Conservation (phyloP, 345 rosid genomes). For the Citrus mangshanensis region DNA sequence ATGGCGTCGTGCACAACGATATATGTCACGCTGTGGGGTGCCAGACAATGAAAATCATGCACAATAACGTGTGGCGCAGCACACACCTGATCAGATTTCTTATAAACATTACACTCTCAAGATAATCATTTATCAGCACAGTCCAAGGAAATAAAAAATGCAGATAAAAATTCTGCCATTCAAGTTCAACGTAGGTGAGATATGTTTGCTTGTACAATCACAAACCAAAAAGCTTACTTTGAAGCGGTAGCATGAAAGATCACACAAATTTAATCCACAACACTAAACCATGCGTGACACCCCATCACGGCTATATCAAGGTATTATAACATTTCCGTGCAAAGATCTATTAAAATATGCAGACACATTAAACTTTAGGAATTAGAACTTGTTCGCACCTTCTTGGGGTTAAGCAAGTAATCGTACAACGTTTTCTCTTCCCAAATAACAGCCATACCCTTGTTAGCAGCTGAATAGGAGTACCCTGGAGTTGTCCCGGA, state of each 20-base stretch:
- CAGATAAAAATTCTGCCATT: not conserved
- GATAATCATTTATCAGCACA: not conserved
- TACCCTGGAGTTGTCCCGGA: constrained; percentile 81
- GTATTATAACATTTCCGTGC: not conserved
- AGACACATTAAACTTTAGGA: not conserved
- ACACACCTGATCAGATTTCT: too few relatives aligned
- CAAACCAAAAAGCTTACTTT: not conserved
- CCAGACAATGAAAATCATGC: too few relatives aligned
- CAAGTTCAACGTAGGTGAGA: too few relatives aligned
- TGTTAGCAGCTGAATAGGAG: constrained; percentile 86
- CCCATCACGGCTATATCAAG: not conserved
- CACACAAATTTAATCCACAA: not conserved
- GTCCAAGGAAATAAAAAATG: not conserved
- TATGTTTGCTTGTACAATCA: not conserved
- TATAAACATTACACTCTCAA: not conserved
- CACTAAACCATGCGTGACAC: not conserved
- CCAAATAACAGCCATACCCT: constrained; percentile 80
- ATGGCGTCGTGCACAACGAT: too few relatives aligned
- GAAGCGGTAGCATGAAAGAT: not conserved
- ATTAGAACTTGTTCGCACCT: constrained; percentile 34
- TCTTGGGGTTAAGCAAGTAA: constrained; percentile 84
- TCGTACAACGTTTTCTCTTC: constrained; percentile 72
- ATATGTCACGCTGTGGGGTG: too few relatives aligned
- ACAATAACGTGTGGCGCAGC: accelerated
- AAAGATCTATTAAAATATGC: not conserved